Base-by-base conservation (phyloP, 345 rosid genomes). In the Heritiera fomes region DNA sequence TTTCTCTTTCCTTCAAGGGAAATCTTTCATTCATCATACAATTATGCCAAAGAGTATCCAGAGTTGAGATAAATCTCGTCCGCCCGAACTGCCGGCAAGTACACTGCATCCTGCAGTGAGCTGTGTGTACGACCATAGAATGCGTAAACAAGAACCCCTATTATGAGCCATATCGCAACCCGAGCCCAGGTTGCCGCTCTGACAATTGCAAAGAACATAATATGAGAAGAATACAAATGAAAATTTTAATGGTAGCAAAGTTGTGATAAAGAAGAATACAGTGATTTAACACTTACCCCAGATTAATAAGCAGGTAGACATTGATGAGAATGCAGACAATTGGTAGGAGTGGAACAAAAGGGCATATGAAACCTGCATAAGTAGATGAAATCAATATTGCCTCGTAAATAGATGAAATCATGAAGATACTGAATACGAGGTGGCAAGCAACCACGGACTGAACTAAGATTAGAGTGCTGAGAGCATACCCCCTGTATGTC, bases 311-410 rank as follows among this genome's bases (percentile, higher is more conserved):
- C 78, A 96, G 87, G 87, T 96, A 94, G 78, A 84, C 80, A 83
- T 96, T 96, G 93, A 94, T 89, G 80, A 96, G 97, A 83, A 94
- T 91, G 85, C 94, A 89, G 59, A 77, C 71, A 76, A 91, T 91
- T 6, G 97, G 99, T 59, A 96, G 90, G 59, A 94, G 95, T 1
- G 99, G 99, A 78, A 96, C 97, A 87, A 94, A 91, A 50, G 98
- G 99, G 85, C 98, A 96, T 15, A 87, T 81, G 79, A 85, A 96
- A 87, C 99, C 99, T 95, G 91, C 81, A 78, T 75, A 73, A 30
- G 69, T 18, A 1, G 38, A 34, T 34, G 38, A 40, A 40, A 71
- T 8, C 17, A 55, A 70, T 30, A 47, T 74, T 32, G 60, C 40
- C 23, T 65, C 53, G 12, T 76, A 49, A 47, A 71, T 41, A 7